Conservation (phyloP, 352 stramenopile genomes). For the Globisporangium radiosum region DNA sequence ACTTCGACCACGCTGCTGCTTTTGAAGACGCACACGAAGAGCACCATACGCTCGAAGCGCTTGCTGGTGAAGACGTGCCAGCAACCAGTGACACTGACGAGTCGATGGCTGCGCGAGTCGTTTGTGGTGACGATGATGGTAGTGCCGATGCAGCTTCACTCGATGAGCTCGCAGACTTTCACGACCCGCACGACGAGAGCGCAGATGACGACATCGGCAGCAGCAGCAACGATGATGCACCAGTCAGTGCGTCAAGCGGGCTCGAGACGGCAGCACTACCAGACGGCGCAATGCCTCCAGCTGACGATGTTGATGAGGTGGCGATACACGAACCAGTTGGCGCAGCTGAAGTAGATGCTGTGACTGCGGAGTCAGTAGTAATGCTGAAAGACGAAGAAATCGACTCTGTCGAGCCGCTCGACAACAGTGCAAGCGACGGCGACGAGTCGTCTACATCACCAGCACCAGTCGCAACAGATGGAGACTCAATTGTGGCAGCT, state of each 20-base stretch:
- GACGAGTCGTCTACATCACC: too few relatives aligned
- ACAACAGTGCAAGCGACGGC: too few relatives aligned
- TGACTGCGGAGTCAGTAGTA: too few relatives aligned
- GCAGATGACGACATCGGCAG: not conserved
- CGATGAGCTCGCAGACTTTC: not conserved
- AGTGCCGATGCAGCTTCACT: not conserved
- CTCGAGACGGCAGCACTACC: too few relatives aligned
- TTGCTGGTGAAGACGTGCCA: not conserved
- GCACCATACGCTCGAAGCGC: not conserved
- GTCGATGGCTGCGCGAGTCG: not conserved
- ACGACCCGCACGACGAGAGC: not conserved
- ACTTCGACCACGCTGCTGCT: not conserved
- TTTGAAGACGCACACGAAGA: constrained; percentile 8
- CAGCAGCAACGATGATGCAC: not conserved
- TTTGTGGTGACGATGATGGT: not conserved
- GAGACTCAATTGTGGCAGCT: too few relatives aligned
- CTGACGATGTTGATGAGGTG: too few relatives aligned
- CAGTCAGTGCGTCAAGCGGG: not conserved
- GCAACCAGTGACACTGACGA: not conserved
- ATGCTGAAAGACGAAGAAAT: too few relatives aligned
- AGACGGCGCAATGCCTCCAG: too few relatives aligned
- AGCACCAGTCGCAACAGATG: too few relatives aligned
- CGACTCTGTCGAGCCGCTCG: too few relatives aligned
- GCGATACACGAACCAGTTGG: too few relatives aligned
- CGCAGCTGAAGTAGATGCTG: too few relatives aligned